phyloP scores from a whole-genome alignment of 768 basidiomycete genomes.

The Pleurotus cornucopiae region DNA sequence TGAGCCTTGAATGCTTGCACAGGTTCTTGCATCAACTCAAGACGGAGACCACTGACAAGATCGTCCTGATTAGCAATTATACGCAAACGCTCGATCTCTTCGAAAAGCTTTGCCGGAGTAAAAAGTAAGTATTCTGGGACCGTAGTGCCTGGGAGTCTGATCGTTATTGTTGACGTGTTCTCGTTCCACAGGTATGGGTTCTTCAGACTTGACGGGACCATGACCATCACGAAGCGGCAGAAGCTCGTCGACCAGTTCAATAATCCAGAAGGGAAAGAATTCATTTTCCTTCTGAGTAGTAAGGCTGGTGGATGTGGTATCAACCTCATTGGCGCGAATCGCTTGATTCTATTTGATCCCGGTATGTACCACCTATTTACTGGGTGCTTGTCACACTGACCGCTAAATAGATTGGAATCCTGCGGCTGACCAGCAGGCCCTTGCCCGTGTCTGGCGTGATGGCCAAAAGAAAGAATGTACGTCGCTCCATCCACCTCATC shows the following conservation, averaged over 20 bases:
- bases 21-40: constrained; percentile 85
- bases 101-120: constrained; percentile 80
- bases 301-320: constrained; percentile 97
- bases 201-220: constrained; percentile 92
- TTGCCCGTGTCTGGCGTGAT: constrained; percentile 98
- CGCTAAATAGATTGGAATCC: constrained; percentile 87
- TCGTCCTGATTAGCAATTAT: constrained; percentile 95
- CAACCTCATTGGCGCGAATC: constrained; percentile 94
- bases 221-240: constrained; percentile 88
- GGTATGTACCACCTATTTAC: constrained; percentile 39
- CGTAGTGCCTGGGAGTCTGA: neutral
- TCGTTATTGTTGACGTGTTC: neutral
- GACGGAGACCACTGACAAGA: constrained; percentile 86
- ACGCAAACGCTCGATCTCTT: constrained; percentile 94
- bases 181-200: constrained; percentile 65
- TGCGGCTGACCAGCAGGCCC: constrained; percentile 95
- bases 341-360: constrained; percentile 93
- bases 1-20: neutral
- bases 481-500: constrained; percentile 18
- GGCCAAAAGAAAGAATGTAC: constrained; percentile 99
- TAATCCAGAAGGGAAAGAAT: constrained; percentile 88
- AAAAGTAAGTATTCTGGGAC: constrained; percentile 55
- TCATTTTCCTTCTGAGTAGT: constrained; percentile 90
- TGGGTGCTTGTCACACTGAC: neutral
- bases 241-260: constrained; percentile 97